Evolutionary conservation across 352 stramenopile species (phyloP), one percentile per base, ranked within the genome.

Genomic region (Phytophthora quininea): DNA sequence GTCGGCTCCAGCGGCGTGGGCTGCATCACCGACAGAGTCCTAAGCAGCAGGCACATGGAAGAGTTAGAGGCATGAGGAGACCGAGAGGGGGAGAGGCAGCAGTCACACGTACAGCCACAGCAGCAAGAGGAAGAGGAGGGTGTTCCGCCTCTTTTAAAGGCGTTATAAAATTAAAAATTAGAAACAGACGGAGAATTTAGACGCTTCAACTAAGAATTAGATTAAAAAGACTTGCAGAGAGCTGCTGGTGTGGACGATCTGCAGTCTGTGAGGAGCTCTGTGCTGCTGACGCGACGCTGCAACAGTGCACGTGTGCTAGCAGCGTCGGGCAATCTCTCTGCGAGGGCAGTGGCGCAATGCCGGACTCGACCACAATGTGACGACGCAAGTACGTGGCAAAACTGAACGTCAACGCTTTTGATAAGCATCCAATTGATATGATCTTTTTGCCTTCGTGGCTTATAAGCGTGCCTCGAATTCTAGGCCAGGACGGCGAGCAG

Each of bases 1-100:
- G 81, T 89, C 50, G 79, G 70, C 62, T 89, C 80, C 67, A 92
- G 81, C 51, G 66, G 40, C 55, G 73, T 62, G 38, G 62, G 70
- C 48, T 79, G 72, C 72, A 79, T 79, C 38, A 46, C 27, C 58
- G 58, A 71, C 50, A 73, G 62, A 54, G 75, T 70, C 42, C 69
- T 63, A 10, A 27, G 15, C 2, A 29, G 24, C 11, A 46, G 4
- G 9, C 38, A 46, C 38, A 46, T 46, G 3, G 38, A 12, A 46
- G 11, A 46, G 38, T 24, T 46, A 46, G 38, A 5, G 19, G 38
- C 19, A 24, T 24, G 19, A 24, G 19, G 19, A 24, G 19, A 24
- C 19, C 19, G 19, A 24, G 19, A 24, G 19, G 19, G 19, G 19
- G 19, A 24, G 19, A 24, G 19, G 19, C 19, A 24, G 19, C 19